Base-by-base conservation (phyloP, 2,329 filamentous ascomycete species). In the Dactylellina drechsleri region DNA sequence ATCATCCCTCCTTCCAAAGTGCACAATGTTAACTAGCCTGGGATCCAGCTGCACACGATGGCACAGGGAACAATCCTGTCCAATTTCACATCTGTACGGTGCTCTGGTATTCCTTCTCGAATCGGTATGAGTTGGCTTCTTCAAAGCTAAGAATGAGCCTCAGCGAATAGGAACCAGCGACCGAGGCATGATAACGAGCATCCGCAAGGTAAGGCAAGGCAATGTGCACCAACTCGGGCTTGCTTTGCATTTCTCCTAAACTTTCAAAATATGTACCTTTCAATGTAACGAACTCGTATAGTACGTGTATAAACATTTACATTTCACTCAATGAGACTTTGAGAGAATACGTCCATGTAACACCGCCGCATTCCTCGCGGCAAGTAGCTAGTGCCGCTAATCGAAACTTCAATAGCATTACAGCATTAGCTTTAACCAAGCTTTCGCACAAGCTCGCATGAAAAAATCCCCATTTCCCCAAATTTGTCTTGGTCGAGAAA, bases 151-250 rank as follows among this genome's bases (percentile, higher is more conserved):
- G 43, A 18, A 18, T 13, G 41, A 60, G 64, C 56, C n/a, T 20
- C 66, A 62, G 57, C 70, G 62, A 74, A 74, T 74, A 52, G 58
- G 58, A 59, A 41, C 70, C 41, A 41, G 61, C 62, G 53, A 18
- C 28, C 49, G 20, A 67, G 57, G 70, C 70, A 74, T 74, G 70
- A 64, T 74, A 62, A 74, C 62, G 61, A 67, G 54, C 53, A 59
- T 58, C 18, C 31, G 31, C 31, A 36, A 36, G 31, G 31, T 36
- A 36, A 36, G 31, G 31, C 31, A 36, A 36, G 10, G 31, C 31
- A 10, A 36, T 36, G 31, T 36, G 31, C 31, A 31, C 43, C 41
- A 53, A 52, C 20, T 50, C 52, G 15, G 43, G 13, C 6, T 15
- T 47, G 15, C 43, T 47, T 15, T 13, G 15, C 58, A 36, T 53